Conservation (phyloP, 2,329 filamentous ascomycete genomes). For the Fusarium sp. region DNA sequence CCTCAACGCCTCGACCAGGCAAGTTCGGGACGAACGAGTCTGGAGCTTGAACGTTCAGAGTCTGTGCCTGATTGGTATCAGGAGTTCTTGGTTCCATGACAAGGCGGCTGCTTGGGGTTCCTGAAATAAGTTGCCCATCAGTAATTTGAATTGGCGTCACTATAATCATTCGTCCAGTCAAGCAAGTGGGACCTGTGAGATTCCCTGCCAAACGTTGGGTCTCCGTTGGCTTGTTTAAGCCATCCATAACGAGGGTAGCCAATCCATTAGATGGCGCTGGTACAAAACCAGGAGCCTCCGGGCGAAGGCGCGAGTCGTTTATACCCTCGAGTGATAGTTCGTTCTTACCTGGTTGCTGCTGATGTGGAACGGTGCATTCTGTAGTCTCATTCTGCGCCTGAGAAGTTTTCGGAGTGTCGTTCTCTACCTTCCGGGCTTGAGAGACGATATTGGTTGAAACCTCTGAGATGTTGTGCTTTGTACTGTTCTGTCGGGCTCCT, state of each 20-base stretch:
- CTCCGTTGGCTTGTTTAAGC: background rate
- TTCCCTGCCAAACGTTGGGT: background rate
- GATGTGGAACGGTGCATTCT: background rate
- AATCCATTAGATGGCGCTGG: background rate
- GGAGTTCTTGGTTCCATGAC: constrained; percentile 16
- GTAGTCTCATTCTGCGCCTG: background rate
- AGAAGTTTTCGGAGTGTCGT: background rate
- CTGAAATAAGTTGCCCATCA: constrained; percentile 34
- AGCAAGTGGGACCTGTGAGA: background rate
- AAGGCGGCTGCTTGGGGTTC: constrained; percentile 26
- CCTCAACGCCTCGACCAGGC: background rate
- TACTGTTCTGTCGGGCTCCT: background rate
- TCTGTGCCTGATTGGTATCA: background rate
- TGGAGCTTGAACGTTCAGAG: background rate
- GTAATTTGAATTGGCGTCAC: constrained; percentile 33
- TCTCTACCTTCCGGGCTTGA: background rate
- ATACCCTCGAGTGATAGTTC: background rate
- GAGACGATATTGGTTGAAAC: background rate
- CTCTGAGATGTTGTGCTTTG: background rate
- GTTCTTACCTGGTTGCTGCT: constrained; percentile 23
- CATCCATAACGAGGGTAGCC: background rate
- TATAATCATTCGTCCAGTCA: constrained; percentile 30
- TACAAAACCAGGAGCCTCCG: constrained; percentile 34
- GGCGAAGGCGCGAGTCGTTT: constrained; percentile 19
- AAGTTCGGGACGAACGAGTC: background rate